phyloP scores from a whole-genome alignment of 2,329 filamentous ascomycete genomes.

The Arthroderma sp. region DNA sequence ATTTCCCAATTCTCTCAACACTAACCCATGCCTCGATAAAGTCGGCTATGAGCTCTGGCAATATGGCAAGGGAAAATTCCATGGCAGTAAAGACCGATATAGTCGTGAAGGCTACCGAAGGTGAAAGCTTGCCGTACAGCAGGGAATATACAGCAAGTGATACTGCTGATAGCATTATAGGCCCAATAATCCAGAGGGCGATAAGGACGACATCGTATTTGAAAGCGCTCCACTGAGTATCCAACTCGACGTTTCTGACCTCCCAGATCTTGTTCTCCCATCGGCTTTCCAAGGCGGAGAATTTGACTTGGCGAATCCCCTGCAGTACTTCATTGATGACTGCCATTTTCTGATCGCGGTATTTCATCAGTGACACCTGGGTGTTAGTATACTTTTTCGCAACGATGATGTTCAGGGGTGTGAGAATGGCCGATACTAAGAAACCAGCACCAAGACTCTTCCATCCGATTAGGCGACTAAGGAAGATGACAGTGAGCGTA shows the following conservation, averaged over 20 bases:
- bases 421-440: conserved; percentile 47
- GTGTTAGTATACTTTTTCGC: conserved; percentile 51
- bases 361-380: conserved; percentile 60
- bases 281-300: conserved; percentile 59
- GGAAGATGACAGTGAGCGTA: conserved; percentile 50
- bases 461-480: conserved; percentile 61
- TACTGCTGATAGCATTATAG: conserved; percentile 58
- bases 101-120: conserved; percentile 67
- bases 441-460: conserved; percentile 53
- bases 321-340: conserved; percentile 64
- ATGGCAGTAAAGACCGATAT: conserved; percentile 62
- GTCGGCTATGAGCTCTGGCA: conserved; percentile 61
- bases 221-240: conserved; percentile 54
- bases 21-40: conserved; percentile 62
- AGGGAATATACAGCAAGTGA: conserved; percentile 56
- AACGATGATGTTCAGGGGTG: conserved; percentile 55
- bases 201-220: conserved; percentile 49
- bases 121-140: conserved; percentile 48
- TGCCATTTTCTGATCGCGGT: conserved; percentile 60
- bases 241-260: conserved; percentile 53
- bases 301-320: conserved; percentile 75
- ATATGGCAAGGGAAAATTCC: conserved; percentile 54
- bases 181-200: conserved; percentile 59
- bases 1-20: conserved; percentile 56
- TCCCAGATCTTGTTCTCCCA: conserved; percentile 59